Evolutionary conservation across 768 basidiomycete species (phyloP).

Genomic region (Pholiota microspora): DNA sequence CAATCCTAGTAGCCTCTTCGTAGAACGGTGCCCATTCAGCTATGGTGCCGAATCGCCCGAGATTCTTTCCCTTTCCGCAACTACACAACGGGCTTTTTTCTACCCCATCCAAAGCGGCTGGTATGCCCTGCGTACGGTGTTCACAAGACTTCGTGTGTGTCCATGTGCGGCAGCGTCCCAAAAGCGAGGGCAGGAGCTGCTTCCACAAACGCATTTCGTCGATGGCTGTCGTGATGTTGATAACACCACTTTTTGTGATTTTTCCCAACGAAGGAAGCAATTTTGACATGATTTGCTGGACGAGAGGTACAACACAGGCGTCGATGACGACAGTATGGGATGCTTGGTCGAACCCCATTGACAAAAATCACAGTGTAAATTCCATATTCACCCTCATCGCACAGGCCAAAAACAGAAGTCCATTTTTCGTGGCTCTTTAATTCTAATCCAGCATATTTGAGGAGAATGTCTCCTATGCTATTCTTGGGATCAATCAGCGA

Average conservation of each 20-base stretch:
- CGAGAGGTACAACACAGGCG: constrained; percentile 42
- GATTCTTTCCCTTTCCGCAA: constrained; percentile 51
- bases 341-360: constrained; percentile 41
- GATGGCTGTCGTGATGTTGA: constrained; percentile 16
- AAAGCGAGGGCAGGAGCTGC: constrained; percentile 45
- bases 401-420: constrained; percentile 19
- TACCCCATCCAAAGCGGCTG: constrained; percentile 34
- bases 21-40: constrained; percentile 37
- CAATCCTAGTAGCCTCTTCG: constrained; percentile 45
- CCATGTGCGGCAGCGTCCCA: constrained; percentile 57
- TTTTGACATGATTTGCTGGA: constrained; percentile 15
- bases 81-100: constrained; percentile 43
- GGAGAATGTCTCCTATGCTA: constrained; percentile 19
- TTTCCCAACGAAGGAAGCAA: constrained; percentile 15
- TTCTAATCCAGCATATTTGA: constrained; percentile 9
- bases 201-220: constrained; percentile 48
- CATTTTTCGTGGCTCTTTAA: neutral
- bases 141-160: constrained; percentile 45
- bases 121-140: constrained; percentile 38
- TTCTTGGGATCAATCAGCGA: constrained; percentile 22
- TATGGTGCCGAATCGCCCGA: constrained; percentile 32
- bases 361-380: constrained; percentile 45
- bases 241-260: constrained; percentile 7
- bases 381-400: constrained; percentile 14
- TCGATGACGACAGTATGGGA: constrained; percentile 53